These are phyloP conservation scores for Pyricularia sp. DNA, from an alignment of 2,329 filamentous ascomycete genomes.

Conservation along the genomic window DNA sequence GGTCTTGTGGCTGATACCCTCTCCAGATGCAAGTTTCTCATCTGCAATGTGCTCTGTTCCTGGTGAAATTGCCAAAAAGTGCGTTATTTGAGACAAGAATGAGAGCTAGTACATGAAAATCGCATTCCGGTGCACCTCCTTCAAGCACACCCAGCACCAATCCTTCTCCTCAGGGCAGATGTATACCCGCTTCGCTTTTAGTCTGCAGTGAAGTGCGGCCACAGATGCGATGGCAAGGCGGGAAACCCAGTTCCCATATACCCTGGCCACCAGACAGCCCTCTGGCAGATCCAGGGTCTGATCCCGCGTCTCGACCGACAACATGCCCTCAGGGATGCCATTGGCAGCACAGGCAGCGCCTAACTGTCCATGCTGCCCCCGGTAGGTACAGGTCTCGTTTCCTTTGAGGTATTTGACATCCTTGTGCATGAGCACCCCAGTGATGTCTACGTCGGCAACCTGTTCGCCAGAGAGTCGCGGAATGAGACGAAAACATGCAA, in stretches of 20 bases:
- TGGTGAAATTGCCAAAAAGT: too few relatives aligned
- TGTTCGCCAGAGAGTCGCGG: not conserved
- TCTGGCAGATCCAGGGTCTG: not conserved
- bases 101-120: not conserved
- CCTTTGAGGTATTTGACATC: not conserved
- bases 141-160: not conserved
- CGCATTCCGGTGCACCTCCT: not conserved
- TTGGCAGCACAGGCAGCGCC: too few relatives aligned
- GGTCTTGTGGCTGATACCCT: too few relatives aligned
- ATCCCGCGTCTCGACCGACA: not conserved
- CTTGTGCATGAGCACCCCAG: not conserved
- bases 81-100: too few relatives aligned
- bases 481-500: not conserved
- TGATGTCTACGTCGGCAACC: not conserved
- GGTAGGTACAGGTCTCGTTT: not conserved
- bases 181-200: not conserved
- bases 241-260: not conserved
- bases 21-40: too few relatives aligned
- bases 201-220: not conserved
- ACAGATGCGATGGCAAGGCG: not conserved
- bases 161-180: not conserved
- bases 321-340: not conserved
- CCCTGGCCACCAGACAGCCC: not conserved
- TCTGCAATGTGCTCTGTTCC: too few relatives aligned
- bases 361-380: not conserved